Base-by-base conservation (phyloP, 2,329 filamentous ascomycete species). In the Neophaeococcomyces mojaviensis region DNA sequence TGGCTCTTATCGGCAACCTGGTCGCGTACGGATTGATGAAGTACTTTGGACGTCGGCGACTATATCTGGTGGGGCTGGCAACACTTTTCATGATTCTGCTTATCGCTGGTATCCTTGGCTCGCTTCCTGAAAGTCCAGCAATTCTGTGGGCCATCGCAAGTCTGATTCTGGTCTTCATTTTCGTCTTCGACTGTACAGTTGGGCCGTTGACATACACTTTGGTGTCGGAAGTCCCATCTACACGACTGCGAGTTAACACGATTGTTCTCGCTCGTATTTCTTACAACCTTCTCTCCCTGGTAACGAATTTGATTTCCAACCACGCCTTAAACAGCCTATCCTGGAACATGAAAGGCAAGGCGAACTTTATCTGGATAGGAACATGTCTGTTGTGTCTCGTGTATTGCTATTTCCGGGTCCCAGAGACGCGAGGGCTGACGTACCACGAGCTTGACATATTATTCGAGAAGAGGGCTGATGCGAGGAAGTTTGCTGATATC, bases 11-110 rank as follows among this genome's bases (percentile, higher is more conserved):
- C 24, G 87, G 86, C 38, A 84, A 88, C 3, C 79, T 92, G 50
- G 84, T 82, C 39, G 82, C 86, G 1, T 92, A 86, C 86, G 78
- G 77, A 51, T 70, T 92, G 38, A 88, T 90, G 80, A 57, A 78
- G 16, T 84, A 84, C 2, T 67, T 89, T 42, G 87, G 87, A 39
- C 84, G 87, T 40, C 78, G 87, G 46, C 73, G 79, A 1, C 73
- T 94, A 2, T 92, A 88, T 58, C 68, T 90, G 5, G 82, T 78
- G 54, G 86, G 79, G 3, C 75, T 94, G 15, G 87, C 76, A 64
- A 54, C 66, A 46, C 87, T 94, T 81, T 77, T 94, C 16, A 44
- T 59, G 16, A 51, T 66, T 15, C 52, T 64, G 1, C 48, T 64
- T 12, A 58, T 60, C 36, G 60, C 63, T 43, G 53, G 53, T 31